Evolutionary conservation across 2,329 filamentous ascomycete genomes (phyloP).

Genomic region (Xylariaceae sp.): DNA sequence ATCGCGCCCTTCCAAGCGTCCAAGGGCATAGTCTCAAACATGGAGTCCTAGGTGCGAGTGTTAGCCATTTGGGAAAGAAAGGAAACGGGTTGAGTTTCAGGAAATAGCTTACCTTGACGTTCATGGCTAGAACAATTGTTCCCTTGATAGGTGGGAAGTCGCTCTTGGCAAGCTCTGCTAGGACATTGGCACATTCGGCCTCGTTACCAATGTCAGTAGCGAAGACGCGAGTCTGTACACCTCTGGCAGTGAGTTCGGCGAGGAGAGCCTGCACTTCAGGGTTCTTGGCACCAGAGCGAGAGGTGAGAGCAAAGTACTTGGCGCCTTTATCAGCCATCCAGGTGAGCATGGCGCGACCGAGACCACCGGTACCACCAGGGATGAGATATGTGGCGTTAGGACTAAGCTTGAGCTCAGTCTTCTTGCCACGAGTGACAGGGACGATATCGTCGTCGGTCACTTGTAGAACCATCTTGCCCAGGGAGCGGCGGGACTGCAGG

Average conservation of each 20-base stretch:
- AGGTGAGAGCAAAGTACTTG: slow-evolving; percentile 30
- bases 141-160: slow-evolving; percentile 27
- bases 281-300: slow-evolving; percentile 24
- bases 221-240: slow-evolving; percentile 22
- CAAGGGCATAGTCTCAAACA: slow-evolving; percentile 30
- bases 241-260: slow-evolving; percentile 21
- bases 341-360: slow-evolving; percentile 28
- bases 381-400: slow-evolving; percentile 31
- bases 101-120: slow-evolving; percentile 24
- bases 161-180: slow-evolving; percentile 22
- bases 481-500: slow-evolving; percentile 24
- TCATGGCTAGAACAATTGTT: slow-evolving; percentile 26
- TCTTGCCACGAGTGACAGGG: slow-evolving; percentile 23
- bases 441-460: slow-evolving; percentile 25
- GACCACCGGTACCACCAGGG: slow-evolving; percentile 31
- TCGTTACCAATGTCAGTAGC: slow-evolving; percentile 23
- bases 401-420: slow-evolving; percentile 23
- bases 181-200: slow-evolving; percentile 22
- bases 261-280: slow-evolving; percentile 26
- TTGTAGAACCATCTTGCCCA: slow-evolving; percentile 26
- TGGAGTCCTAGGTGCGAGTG: slow-evolving; percentile 22
- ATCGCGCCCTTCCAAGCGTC: slow-evolving; percentile 25
- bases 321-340: slow-evolving; percentile 33
- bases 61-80: slow-evolving; percentile 6
- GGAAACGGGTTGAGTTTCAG: no score